These are phyloP conservation scores for Solanum chacoense DNA, from an alignment of 305 asterid genomes.

Conservation along the genomic window DNA sequence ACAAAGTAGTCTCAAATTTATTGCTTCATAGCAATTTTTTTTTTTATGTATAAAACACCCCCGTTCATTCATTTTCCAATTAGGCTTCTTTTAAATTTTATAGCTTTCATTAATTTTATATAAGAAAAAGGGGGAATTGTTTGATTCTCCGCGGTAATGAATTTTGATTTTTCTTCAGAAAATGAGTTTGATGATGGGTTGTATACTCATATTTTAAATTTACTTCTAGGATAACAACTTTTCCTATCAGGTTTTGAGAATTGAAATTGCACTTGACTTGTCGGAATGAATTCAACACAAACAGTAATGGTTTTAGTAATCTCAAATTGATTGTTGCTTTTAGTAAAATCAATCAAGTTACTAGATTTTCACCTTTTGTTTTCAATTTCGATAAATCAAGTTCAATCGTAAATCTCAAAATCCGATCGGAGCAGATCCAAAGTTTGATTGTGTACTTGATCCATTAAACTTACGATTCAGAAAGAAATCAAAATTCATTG, in stretches of 20 bases:
- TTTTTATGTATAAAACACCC: not conserved
- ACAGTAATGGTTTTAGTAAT: no score
- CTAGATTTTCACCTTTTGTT: no score
- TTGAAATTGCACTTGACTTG: not conserved
- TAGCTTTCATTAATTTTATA: not conserved
- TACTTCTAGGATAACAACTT: not conserved
- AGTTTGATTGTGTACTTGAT: not conserved
- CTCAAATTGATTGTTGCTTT: no score
- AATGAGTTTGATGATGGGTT: not conserved
- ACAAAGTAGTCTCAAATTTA: not conserved
- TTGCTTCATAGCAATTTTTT: not conserved
- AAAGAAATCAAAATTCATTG: not conserved
- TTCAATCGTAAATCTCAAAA: no score
- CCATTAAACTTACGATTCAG: not conserved
- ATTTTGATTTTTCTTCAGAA: no score
- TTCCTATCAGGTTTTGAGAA: not conserved
- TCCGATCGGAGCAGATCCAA: not conserved
- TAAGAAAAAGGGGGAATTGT: no score
- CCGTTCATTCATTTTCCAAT: not conserved
- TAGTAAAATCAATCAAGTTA: no score
- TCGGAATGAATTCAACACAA: no score
- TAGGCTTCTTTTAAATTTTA: not conserved
- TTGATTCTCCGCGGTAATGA: no score
- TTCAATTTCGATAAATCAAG: no score
- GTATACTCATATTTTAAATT: not conserved